These are phyloP conservation scores for Mycena capillaripes DNA, from an alignment of 768 basidiomycete species.

Conservation along the genomic window DNA sequence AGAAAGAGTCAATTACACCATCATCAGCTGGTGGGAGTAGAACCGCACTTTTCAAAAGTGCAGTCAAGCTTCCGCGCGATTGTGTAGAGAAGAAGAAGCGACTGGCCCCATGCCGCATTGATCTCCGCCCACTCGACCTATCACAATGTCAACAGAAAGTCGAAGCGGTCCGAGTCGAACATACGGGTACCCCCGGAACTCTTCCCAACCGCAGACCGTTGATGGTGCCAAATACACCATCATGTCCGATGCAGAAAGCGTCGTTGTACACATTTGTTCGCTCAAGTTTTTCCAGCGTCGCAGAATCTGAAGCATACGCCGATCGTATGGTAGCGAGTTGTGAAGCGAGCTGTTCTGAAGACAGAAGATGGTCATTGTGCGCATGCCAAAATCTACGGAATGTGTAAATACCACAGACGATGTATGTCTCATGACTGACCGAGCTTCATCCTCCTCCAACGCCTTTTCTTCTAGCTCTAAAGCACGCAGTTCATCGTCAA, in stretches of 20 bases:
- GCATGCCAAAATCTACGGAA: slow-evolving; percentile 81
- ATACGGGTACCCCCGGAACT: slow-evolving; percentile 84
- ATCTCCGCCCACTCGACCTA: slow-evolving; percentile 99
- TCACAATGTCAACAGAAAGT: slow-evolving; percentile 15
- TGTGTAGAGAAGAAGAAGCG: slow-evolving; percentile 90
- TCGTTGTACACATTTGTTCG: slow-evolving; percentile 96
- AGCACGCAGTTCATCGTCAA: slow-evolving; percentile 78
- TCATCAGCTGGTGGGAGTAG: neutral
- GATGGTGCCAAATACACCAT: slow-evolving; percentile 97
- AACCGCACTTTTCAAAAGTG: slow-evolving; percentile 83
- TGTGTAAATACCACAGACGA: slow-evolving; percentile 6
- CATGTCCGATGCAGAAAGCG: slow-evolving; percentile 95
- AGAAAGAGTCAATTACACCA: slow-evolving; percentile 16
- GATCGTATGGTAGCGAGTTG: slow-evolving; percentile 81
- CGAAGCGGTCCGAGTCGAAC: slow-evolving; percentile 41
- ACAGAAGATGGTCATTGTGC: slow-evolving; percentile 80
- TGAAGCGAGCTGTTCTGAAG: slow-evolving; percentile 74
- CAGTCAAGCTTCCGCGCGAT: slow-evolving; percentile 93
- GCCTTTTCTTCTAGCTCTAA: slow-evolving; percentile 84
- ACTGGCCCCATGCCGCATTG: slow-evolving; percentile 98
- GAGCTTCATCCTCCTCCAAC: slow-evolving; percentile 87
- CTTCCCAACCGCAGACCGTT: slow-evolving; percentile 94
- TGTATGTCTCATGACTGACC: slow-evolving; percentile 61
- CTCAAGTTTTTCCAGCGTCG: slow-evolving; percentile 86
- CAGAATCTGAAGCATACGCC: slow-evolving; percentile 83